Conservation (phyloP, 768 basidiomycete genomes). For the Serendipita indica region DNA sequence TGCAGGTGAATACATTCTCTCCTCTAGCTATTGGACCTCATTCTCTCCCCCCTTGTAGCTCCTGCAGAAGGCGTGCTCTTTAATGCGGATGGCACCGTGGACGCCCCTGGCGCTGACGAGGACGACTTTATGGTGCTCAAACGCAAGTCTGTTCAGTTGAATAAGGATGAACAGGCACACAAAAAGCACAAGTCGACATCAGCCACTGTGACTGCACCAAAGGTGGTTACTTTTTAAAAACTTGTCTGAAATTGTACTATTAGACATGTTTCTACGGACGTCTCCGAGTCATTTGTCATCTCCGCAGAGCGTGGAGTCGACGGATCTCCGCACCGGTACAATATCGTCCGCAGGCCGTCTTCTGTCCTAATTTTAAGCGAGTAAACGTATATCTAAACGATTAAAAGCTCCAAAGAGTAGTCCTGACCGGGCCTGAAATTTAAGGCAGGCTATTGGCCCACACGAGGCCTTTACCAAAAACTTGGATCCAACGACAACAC, state of each 20-base stretch:
- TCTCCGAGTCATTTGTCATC: too few relatives aligned
- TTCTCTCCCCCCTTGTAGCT: not conserved
- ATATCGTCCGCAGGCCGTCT: too few relatives aligned
- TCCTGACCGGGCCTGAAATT: too few relatives aligned
- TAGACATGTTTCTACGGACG: too few relatives aligned
- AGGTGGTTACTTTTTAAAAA: slow-evolving; percentile 7
- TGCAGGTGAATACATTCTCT: not conserved
- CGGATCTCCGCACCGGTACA: too few relatives aligned
- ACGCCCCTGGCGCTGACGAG: slow-evolving; percentile 70
- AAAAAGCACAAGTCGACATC: slow-evolving; percentile 1
- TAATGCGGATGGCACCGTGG: not conserved
- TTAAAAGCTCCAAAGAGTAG: too few relatives aligned
- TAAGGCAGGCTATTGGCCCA: not conserved
- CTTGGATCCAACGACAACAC: not conserved
- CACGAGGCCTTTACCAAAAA: not conserved
- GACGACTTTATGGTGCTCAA: slow-evolving; percentile 84
- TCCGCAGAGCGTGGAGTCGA: too few relatives aligned
- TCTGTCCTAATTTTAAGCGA: too few relatives aligned
- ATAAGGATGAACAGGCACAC: slow-evolving; percentile 36
- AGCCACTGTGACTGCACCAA: slow-evolving; percentile 14
- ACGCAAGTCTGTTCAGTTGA: slow-evolving; percentile 44
- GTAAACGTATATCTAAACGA: too few relatives aligned
- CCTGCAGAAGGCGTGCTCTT: not conserved
- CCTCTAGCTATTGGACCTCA: not conserved
- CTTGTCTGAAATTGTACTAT: too few relatives aligned